Evolutionary conservation across 208 protist genomes (phyloP), one percentile per base, ranked within the genome.

Genomic region (Trypanosoma cruzi): DNA sequence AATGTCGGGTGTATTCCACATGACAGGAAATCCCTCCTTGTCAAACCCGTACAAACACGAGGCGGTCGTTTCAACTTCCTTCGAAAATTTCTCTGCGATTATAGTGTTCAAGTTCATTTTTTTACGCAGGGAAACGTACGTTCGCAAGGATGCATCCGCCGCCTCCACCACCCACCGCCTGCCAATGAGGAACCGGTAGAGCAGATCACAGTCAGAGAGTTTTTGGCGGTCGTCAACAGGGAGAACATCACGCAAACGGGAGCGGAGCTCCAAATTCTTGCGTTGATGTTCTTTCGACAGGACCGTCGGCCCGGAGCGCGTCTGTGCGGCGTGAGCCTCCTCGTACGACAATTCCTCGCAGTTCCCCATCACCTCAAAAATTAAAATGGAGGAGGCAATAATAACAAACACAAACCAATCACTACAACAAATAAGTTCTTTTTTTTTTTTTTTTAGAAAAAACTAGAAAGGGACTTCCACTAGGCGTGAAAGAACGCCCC

Each of bases 171-270:
- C 68, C 82, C 85, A 91, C 52, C 86, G 68, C 44, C 73, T 79
- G 28, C 71, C 87, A 64, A 95, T 92, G 13, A 95, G 69, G 71
- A 92, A 93, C 50, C 90, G 80, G 56, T 92, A 95, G 34, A 95
- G 66, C 13, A 95, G 54, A 57, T 95, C 90, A 67, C 87, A 95
- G 68, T 95, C 90, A 48, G 56, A 89, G 13, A 81, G 34, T 63
- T 92, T 93, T 57, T 90, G 68, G 13, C 10, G 54, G 64, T 95
- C 90, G n/a, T 79, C 57, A 34, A 93, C 76, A 7, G 90, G 90
- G 20, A 95, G 54, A 57, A 92, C 48, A 49, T 88, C 80, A 1
- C 40, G 22, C 32, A 95, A 34, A 29, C 55, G 60, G 16, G 60
- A 32, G 28, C 55, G 56, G 24, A 92, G 68, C 50, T 90, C 55